phyloP scores from a whole-genome alignment of 208 protist genomes.

The Dictyostelium gargantuum region DNA sequence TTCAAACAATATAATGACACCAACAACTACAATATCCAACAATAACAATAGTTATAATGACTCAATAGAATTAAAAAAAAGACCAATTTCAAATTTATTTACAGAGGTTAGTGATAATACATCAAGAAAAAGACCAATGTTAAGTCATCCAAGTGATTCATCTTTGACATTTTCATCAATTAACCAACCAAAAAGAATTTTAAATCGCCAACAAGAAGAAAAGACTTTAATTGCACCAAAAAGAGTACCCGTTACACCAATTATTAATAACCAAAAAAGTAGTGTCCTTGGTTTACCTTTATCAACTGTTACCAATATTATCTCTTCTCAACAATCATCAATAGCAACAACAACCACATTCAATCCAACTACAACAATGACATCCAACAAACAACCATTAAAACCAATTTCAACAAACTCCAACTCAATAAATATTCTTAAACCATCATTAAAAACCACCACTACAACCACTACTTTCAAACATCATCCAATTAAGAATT shows the following conservation, averaged over 20 bases:
- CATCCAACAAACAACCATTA: no score
- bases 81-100: neutral
- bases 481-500: slow-evolving; percentile 6
- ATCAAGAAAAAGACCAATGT: slow-evolving; percentile 10
- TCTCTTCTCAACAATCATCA: neutral
- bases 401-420: neutral
- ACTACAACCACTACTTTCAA: neutral
- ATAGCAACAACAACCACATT: neutral
- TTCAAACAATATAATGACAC: no score
- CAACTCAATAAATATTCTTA: neutral
- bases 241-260: neutral
- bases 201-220: neutral
- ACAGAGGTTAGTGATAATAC: neutral
- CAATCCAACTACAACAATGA: neutral
- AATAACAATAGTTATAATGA: neutral
- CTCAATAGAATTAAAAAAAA: neutral
- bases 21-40: no score
- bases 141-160: neutral
- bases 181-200: neutral
- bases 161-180: no score
- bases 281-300: neutral
- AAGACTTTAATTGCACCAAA: neutral
- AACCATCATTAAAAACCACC: neutral
- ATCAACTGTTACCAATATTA: neutral
- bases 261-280: neutral